phyloP scores from a whole-genome alignment of 2,329 filamentous ascomycete genomes.

The Hypoxylon sp. region DNA sequence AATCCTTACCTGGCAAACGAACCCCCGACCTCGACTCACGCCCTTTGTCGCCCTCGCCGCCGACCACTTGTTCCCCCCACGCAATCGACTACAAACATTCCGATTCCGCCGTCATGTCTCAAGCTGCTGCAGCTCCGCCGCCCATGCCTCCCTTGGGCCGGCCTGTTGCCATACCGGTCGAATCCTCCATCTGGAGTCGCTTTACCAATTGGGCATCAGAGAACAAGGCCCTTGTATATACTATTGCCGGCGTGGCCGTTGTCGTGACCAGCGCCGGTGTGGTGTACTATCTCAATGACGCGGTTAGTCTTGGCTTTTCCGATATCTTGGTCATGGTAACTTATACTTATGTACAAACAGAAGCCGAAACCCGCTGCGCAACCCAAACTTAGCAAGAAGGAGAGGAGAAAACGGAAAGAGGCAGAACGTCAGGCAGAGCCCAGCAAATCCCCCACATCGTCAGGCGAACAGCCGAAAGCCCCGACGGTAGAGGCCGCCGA shows the following conservation, averaged over 20 bases:
- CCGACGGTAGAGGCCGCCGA: slow-evolving; percentile 72
- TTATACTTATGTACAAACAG: slow-evolving; percentile 50
- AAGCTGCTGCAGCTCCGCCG: slow-evolving; percentile 61
- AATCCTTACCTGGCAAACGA: slow-evolving; percentile 7
- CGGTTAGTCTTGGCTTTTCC: slow-evolving; percentile 61
- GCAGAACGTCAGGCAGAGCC: slow-evolving; percentile 72
- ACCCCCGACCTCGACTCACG: slow-evolving; percentile 17
- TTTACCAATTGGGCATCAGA: slow-evolving; percentile 93
- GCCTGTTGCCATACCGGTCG: slow-evolving; percentile 63
- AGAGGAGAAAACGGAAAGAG: slow-evolving; percentile 89
- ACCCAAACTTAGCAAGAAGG: slow-evolving; percentile 89
- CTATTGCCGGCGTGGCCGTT: slow-evolving; percentile 92
- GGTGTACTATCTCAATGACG: slow-evolving; percentile 86
- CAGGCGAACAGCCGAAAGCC: slow-evolving; percentile 62
- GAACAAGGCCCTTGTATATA: slow-evolving; percentile 96
- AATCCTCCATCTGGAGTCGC: slow-evolving; percentile 85
- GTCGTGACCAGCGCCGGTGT: slow-evolving; percentile 92
- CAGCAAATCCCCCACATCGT: slow-evolving; percentile 57
- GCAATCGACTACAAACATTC: slow-evolving; percentile 21
- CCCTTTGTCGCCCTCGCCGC: background rate
- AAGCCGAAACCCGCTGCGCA: slow-evolving; percentile 63
- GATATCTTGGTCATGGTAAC: slow-evolving; percentile 13
- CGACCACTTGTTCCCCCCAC: background rate
- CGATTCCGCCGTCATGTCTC: slow-evolving; percentile 53
- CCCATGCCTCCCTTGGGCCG: slow-evolving; percentile 64